Percentiles rank a stretch among this genome's conserved stretches.
Evolutionary conservation across 2,329 filamentous ascomycete species (phyloP).

Genomic region (Penicillium nordicum): DNA sequence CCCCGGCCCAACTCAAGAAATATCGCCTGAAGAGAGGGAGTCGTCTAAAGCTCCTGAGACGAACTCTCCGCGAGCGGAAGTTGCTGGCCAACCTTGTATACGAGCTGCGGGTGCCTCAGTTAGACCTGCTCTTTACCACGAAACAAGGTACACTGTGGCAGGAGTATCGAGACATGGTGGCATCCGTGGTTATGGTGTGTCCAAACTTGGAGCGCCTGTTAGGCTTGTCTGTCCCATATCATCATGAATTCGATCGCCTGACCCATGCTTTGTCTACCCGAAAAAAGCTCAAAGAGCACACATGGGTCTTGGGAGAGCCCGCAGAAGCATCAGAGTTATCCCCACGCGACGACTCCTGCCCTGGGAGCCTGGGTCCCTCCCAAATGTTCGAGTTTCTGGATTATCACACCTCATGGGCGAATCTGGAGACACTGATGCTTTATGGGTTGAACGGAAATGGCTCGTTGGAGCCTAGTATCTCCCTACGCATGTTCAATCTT

Average conservation of each 20-base stretch:
- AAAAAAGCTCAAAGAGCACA: slow-evolving; percentile 52
- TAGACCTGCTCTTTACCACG: slow-evolving; percentile 42
- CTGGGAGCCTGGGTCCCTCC: slow-evolving; percentile 48
- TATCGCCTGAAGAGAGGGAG: slow-evolving; percentile 49
- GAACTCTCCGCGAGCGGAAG: slow-evolving; percentile 52
- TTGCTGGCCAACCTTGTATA: slow-evolving; percentile 52
- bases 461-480: slow-evolving; percentile 52
- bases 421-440: slow-evolving; percentile 54
- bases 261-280: slow-evolving; percentile 56
- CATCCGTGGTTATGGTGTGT: slow-evolving; percentile 58
- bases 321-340: slow-evolving; percentile 39
- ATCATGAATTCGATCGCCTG: slow-evolving; percentile 53
- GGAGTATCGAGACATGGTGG: slow-evolving; percentile 51
- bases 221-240: slow-evolving; percentile 53
- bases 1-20: slow-evolving; percentile 45
- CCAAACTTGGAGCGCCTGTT: slow-evolving; percentile 55
- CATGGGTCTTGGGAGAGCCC: slow-evolving; percentile 54
- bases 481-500: slow-evolving; percentile 52
- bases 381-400: slow-evolving; percentile 53
- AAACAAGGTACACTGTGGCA: slow-evolving; percentile 43
- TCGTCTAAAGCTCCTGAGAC: slow-evolving; percentile 53
- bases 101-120: slow-evolving; percentile 52
- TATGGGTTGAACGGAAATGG: slow-evolving; percentile 45
- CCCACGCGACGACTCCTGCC: slow-evolving; percentile 34
- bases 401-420: slow-evolving; percentile 51